Evolutionary conservation across 2,329 filamentous ascomycete genomes (phyloP).

Genomic region (Exophiala aquamarina): DNA sequence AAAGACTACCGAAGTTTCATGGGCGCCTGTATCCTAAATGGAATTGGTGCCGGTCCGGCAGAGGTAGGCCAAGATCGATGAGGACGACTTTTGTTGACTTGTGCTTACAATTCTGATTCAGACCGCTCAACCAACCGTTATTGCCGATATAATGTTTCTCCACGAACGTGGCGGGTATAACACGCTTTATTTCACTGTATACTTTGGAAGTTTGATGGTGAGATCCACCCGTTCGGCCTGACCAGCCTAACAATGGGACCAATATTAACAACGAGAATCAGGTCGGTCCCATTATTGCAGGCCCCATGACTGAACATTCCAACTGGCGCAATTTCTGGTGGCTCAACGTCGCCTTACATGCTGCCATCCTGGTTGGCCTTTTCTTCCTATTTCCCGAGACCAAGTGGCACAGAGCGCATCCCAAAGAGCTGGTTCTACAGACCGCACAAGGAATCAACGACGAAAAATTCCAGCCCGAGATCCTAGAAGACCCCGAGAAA

Average conservation of each 20-base stretch:
- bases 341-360: slow-evolving; percentile 60
- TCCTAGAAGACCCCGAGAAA: slow-evolving; percentile 13
- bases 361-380: slow-evolving; percentile 50
- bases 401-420: slow-evolving; percentile 53
- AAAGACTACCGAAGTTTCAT: slow-evolving; percentile 62
- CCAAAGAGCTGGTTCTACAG: slow-evolving; percentile 22
- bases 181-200: slow-evolving; percentile 61
- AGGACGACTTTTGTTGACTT: background rate
- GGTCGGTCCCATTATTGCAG: slow-evolving; percentile 59
- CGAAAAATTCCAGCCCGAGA: slow-evolving; percentile 2
- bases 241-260: slow-evolving; percentile 2
- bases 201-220: slow-evolving; percentile 63
- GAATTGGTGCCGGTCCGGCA: slow-evolving; percentile 61
- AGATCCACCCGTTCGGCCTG: slow-evolving; percentile 19
- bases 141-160: slow-evolving; percentile 65
- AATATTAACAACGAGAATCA: slow-evolving; percentile 20
- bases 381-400: slow-evolving; percentile 66
- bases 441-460: slow-evolving; percentile 3
- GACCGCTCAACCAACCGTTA: slow-evolving; percentile 62
- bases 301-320: slow-evolving; percentile 58
- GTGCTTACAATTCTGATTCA: slow-evolving; percentile 12
- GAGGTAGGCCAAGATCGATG: slow-evolving; percentile 39
- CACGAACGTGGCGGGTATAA: slow-evolving; percentile 65
- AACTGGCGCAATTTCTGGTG: slow-evolving; percentile 67
- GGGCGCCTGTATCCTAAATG: slow-evolving; percentile 63